phyloP scores from a whole-genome alignment of 2,329 filamentous ascomycete species.

The Fusarium secorum region DNA sequence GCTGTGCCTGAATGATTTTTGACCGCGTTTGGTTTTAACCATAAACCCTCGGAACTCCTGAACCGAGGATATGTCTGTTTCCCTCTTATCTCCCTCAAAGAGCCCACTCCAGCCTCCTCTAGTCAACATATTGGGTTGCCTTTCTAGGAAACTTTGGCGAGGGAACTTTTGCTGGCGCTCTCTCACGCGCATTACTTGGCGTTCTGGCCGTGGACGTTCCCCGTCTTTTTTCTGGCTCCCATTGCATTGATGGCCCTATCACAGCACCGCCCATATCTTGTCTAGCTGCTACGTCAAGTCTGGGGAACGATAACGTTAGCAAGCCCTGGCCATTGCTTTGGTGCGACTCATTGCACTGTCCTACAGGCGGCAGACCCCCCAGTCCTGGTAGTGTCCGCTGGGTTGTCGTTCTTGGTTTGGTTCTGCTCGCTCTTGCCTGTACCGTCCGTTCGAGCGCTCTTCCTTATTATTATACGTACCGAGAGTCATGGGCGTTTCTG shows the following conservation, averaged over 20 bases:
- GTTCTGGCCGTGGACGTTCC: conserved; percentile 36
- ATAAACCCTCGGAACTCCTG: conserved; percentile 12
- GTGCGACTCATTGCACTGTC: conserved; percentile 27
- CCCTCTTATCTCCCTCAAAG: conserved; percentile 42
- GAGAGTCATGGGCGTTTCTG: conserved; percentile 50
- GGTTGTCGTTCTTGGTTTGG: conserved; percentile 8
- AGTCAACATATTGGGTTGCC: conserved; percentile 48
- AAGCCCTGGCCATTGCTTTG: conserved; percentile 39
- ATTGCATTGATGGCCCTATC: conserved; percentile 41
- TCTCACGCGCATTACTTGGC: conserved; percentile 48
- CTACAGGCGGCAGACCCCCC: conserved; percentile 28
- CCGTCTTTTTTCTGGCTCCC: conserved; percentile 33
- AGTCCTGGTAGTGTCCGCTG: conserved; percentile 24
- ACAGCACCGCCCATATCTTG: conserved; percentile 41
- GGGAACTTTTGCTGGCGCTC: conserved; percentile 53
- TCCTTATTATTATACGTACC: conserved; percentile 41
- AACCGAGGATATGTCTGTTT: conserved; percentile 18
- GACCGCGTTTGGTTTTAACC: conserved; percentile 6
- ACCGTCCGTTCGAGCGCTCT: conserved; percentile 11
- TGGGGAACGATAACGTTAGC: conserved; percentile 47
- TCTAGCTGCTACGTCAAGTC: conserved; percentile 41
- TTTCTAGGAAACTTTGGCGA: conserved; percentile 48
- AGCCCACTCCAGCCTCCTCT: conserved; percentile 39
- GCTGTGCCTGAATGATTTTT: conserved; percentile 16
- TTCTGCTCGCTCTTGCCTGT: conserved; percentile 32